phyloP scores from a whole-genome alignment of 495 filamentous ascomycete genomes.

The Antarctomyces pellizariae region DNA sequence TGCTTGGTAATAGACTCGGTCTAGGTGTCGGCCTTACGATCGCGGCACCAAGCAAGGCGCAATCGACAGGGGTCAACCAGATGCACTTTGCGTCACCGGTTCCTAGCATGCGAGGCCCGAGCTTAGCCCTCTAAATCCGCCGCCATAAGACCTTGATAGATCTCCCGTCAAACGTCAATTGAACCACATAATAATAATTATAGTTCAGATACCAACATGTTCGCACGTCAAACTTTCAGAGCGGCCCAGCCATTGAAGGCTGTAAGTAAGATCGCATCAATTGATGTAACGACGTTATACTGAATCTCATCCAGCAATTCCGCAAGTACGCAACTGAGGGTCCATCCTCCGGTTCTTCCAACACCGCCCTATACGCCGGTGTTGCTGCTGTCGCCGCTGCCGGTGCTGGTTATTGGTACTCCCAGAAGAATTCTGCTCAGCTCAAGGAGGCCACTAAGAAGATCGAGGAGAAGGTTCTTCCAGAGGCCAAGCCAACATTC shows the following conservation, averaged over 20 bases:
- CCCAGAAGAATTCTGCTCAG: constrained; percentile 19
- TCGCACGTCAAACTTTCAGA: constrained; percentile 20
- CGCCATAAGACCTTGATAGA: too few relatives aligned
- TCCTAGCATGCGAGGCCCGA: too few relatives aligned
- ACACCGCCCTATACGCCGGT: constrained; percentile 19
- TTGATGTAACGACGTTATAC: background rate
- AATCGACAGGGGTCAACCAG: too few relatives aligned
- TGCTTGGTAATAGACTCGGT: too few relatives aligned
- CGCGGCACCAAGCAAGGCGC: too few relatives aligned
- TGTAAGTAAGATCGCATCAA: constrained; percentile 14
- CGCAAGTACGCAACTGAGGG: constrained; percentile 31
- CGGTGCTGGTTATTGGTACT: constrained; percentile 25
- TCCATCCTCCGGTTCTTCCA: constrained; percentile 15
- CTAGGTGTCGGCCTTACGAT: too few relatives aligned
- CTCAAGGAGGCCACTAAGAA: constrained; percentile 22
- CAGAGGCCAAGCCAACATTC: constrained; percentile 33
- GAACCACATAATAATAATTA: too few relatives aligned
- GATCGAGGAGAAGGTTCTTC: constrained; percentile 17
- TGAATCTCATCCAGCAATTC: constrained; percentile 11
- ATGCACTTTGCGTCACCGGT: too few relatives aligned
- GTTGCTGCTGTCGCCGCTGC: constrained; percentile 19
- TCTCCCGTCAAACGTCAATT: too few relatives aligned
- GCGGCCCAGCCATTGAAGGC: constrained; percentile 22
- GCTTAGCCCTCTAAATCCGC: too few relatives aligned
- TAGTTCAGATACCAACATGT: too few relatives aligned